Percentiles rank a stretch among this genome's conserved stretches.
Conservation (phyloP, 2,329 filamentous ascomycete genomes). For the Fusarium multiceps region DNA sequence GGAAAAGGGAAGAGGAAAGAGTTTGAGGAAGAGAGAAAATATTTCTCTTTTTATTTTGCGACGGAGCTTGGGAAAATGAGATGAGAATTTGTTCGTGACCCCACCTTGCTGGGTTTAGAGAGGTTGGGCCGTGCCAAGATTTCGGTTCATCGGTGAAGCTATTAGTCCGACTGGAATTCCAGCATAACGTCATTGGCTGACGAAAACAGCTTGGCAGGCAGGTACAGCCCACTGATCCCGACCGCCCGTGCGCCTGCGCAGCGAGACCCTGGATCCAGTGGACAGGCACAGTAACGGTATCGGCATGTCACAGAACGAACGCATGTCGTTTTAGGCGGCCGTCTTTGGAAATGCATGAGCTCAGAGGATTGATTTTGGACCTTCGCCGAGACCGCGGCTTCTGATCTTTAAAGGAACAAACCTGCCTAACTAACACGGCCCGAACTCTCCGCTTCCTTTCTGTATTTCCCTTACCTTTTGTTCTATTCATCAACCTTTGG, state of each 20-base stretch:
- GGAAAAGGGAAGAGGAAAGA: constrained; percentile 27
- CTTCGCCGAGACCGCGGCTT: constrained; percentile 20
- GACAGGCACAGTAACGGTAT: constrained; percentile 12
- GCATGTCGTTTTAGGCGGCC: constrained; percentile 21
- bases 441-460: constrained; percentile 29
- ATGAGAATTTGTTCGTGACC: constrained; percentile 49
- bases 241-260: constrained; percentile 7
- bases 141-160: constrained; percentile 17
- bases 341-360: constrained; percentile 25
- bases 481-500: constrained; percentile 17
- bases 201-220: constrained; percentile 34
- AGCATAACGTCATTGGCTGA: constrained; percentile 45
- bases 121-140: constrained; percentile 43
- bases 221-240: constrained; percentile 7
- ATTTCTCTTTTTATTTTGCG: constrained; percentile 44
- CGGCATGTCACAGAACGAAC: constrained; percentile 15
- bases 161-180: constrained; percentile 26
- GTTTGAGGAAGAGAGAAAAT: constrained; percentile 26
- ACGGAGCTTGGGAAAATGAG: constrained; percentile 43
- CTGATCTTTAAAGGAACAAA: constrained; percentile 15
- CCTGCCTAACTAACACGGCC: constrained; percentile 11
- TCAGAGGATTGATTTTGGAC: constrained; percentile 26
- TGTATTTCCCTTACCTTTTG: constrained; percentile 4
- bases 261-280: constrained; percentile 33
- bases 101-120: constrained; percentile 42